These are phyloP conservation scores for Candida sp. DNA, from an alignment of 1,139 yeast genomes.

Conservation along the genomic window DNA sequence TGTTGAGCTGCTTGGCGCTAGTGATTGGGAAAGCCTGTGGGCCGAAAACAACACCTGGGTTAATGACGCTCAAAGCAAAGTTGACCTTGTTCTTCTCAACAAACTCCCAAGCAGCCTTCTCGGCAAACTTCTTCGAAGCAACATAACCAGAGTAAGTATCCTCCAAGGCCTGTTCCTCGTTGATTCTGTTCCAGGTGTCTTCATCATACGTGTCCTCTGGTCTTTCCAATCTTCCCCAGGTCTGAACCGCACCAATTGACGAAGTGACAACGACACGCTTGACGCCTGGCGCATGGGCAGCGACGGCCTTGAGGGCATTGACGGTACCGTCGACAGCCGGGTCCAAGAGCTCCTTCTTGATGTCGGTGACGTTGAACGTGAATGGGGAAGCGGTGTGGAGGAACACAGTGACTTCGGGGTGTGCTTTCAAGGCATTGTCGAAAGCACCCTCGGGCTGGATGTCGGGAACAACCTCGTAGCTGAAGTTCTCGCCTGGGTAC, in stretches of 20 bases:
- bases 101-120: conserved; percentile 51
- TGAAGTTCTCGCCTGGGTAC: not conserved
- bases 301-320: conserved; percentile 28
- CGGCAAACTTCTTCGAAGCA: conserved; percentile 59
- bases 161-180: conserved; percentile 31
- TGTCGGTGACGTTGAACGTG: conserved; percentile 24
- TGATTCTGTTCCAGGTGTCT: conserved; percentile 41
- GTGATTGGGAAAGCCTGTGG: conserved; percentile 43
- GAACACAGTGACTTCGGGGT: conserved; percentile 31
- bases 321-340: conserved; percentile 39
- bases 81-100: conserved; percentile 38
- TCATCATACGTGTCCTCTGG: conserved; percentile 25
- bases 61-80: conserved; percentile 45
- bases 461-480: conserved; percentile 28
- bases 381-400: conserved; percentile 42
- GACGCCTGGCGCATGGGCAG: conserved; percentile 25
- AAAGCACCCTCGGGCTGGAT: conserved; percentile 30
- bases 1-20: conserved; percentile 36
- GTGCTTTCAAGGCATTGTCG: conserved; percentile 30
- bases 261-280: conserved; percentile 32
- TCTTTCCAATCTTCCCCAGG: conserved; percentile 25
- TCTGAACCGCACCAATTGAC: conserved; percentile 18
- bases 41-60: conserved; percentile 54
- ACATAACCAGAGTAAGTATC: conserved; percentile 41
- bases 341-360: conserved; percentile 29